Evolutionary conservation across 805 yeast genomes (phyloP), one percentile per base, ranked within the genome.

Genomic region (Saturnispora serradocipensis): DNA sequence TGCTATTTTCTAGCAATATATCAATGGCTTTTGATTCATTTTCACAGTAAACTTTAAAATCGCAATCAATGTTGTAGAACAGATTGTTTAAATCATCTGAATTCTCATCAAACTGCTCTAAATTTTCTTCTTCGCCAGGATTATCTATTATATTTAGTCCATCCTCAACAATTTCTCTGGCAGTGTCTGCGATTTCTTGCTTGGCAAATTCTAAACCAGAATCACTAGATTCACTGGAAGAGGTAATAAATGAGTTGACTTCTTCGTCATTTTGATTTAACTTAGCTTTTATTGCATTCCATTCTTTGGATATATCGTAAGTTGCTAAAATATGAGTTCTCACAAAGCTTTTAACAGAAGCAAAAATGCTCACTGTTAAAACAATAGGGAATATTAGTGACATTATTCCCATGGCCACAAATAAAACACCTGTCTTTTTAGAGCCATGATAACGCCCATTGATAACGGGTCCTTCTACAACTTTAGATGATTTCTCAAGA

Each of bases 401-500:
- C 38, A 40, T 16, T 9, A 49, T 20, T 13, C 45, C 24, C 11
- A 46, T 9, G 15, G 27, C 45, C 3, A 36, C 5, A 46, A 24
- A 15, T 51, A 42, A 30, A 48, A 43, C 34, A 28, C 53, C 30
- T 11, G 28, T 48, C 8, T 22, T 28, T 22, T 34, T 39, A 13
- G 34, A 25, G 20, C 27, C 16, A 16, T 28, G 18, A 30, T 49
- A 38, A 28, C n/a, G 15, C 5, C 52, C 52, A 30, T 47, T 15
- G 30, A 34, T 32, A 27, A 47, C 24, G 5, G 48, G 46, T 9
- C 45, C 42, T 10, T 36, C 20, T 11, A 11, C 27, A 18, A 45
- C 25, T 5, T n/a, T 35, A 38, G n/a, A 48, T 5, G 79, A 62
- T 15, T 69, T 59, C 2, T 58, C 57, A 45, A 81, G 66, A 59